phyloP scores from a whole-genome alignment of 2,329 filamentous ascomycete species.

The Eurotiales sp. region DNA sequence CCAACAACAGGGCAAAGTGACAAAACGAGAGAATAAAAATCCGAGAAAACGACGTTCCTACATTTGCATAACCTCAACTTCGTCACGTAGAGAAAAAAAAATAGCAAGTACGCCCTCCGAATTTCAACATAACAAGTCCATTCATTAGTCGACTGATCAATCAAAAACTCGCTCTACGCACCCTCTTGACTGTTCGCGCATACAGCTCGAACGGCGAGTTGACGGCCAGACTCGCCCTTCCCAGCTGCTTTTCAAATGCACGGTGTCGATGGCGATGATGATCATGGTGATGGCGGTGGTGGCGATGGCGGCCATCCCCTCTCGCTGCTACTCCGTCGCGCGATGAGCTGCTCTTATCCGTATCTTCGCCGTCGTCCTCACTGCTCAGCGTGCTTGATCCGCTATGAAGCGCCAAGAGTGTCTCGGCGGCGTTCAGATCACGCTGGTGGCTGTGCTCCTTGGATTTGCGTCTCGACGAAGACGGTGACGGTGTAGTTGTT shows the following conservation, averaged over 20 bases:
- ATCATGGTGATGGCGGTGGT: too few relatives aligned
- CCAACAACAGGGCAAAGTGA: too few relatives aligned
- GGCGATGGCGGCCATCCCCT: too few relatives aligned
- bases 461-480: neutral
- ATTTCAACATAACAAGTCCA: neutral
- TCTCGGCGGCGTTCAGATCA: slow-evolving; percentile 10
- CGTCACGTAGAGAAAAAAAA: too few relatives aligned
- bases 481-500: too few relatives aligned
- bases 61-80: too few relatives aligned
- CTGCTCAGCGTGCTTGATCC: slow-evolving; percentile 9
- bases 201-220: neutral
- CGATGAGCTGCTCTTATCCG: slow-evolving; percentile 10
- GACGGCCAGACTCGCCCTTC: neutral
- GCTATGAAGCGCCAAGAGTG: slow-evolving; percentile 9
- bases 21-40: too few relatives aligned
- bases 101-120: too few relatives aligned
- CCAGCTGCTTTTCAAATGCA: neutral
- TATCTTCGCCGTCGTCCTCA: neutral
- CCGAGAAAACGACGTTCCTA: too few relatives aligned
- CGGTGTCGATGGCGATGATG: neutral
- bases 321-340: neutral
- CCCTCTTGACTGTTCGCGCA: slow-evolving; percentile 4
- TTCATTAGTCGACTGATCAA: neutral
- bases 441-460: neutral
- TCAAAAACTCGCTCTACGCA: slow-evolving; percentile 15